phyloP scores from a whole-genome alignment of 768 basidiomycete species.

The Mycena vitilis region DNA sequence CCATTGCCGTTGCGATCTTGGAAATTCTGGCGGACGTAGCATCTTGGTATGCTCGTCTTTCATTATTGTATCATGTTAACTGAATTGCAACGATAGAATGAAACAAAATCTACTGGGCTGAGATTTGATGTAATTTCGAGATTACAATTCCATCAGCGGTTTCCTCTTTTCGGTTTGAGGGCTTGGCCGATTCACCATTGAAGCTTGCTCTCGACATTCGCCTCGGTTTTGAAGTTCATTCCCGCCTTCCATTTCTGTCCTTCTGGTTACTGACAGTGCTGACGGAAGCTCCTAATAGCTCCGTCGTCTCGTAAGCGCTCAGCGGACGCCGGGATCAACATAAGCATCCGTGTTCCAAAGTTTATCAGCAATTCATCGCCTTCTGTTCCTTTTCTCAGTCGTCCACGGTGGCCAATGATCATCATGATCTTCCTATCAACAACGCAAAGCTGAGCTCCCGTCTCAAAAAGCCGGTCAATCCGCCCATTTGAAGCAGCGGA shows the following conservation, averaged over 20 bases:
- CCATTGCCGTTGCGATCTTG: constrained; percentile 22
- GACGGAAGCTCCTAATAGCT: constrained; percentile 8
- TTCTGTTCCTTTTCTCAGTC: constrained; percentile 25
- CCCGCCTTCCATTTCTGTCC: constrained; percentile 2
- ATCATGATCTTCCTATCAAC: constrained; percentile 32
- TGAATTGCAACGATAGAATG: constrained; percentile 14
- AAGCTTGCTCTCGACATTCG: neutral
- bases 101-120: neutral
- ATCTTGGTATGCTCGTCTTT: constrained; percentile 8
- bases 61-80: neutral
- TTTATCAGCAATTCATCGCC: constrained; percentile 16
- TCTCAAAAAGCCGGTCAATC: constrained; percentile 22
- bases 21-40: constrained; percentile 33
- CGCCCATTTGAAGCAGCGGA: neutral
- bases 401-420: constrained; percentile 12
- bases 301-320: constrained; percentile 22
- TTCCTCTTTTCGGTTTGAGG: neutral
- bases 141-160: neutral
- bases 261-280: neutral
- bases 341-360: constrained; percentile 29
- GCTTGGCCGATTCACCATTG: neutral
- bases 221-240: neutral
- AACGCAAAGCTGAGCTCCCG: constrained; percentile 15
- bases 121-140: neutral
- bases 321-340: constrained; percentile 8